Base-by-base conservation (phyloP, 306 rosid species). In the Pterocarpus macrocarpus region DNA sequence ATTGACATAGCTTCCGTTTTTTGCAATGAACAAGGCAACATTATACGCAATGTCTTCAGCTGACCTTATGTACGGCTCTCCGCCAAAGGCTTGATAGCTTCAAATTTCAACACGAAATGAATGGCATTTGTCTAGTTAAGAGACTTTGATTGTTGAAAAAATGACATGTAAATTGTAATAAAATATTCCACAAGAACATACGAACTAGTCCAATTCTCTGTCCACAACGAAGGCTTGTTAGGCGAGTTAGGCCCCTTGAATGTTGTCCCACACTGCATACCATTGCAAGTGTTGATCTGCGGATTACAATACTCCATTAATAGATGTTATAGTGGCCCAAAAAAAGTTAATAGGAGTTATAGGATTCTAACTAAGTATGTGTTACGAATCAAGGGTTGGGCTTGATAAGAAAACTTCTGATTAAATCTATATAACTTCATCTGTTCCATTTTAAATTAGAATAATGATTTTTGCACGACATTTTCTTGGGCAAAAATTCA, bases 181-280 rank as follows among this genome's bases (percentile, higher is more conserved):
- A 6, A 57, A 33, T 74, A 9, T 16, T 69, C 13, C 38, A 49
- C 41, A 44, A 34, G 28, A 80, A 84, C 95, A 14, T 89, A 94
- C 97, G 85, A 86, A 76, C 97, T 91, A n/a, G 98, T 95, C 99
- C 98, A 95, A 59, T 93, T 88, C 91, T 93, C 98, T 55, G 97
- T 95, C 99, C 98, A 95, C 0, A 95, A 7, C 8, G 97, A 80
- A 70, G 98, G 98, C 82, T 94, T 94, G 80, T 80, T 84, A n/a
- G 94, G 94, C 0, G 98, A 88, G 84, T 95, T 95, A 16, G 99
- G 98, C 7, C 99, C 99, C 38, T 75, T 76, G 68, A 93, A 95
- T 5, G 90, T 89, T 84, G 64, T 84, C 15, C 98, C 98, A 59
- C 99, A 95, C 73, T 75, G 76, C 89, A 88, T 78, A 36, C 98